phyloP scores from a whole-genome alignment of 2,329 filamentous ascomycete species.

The Ceratocystis albifundus region DNA sequence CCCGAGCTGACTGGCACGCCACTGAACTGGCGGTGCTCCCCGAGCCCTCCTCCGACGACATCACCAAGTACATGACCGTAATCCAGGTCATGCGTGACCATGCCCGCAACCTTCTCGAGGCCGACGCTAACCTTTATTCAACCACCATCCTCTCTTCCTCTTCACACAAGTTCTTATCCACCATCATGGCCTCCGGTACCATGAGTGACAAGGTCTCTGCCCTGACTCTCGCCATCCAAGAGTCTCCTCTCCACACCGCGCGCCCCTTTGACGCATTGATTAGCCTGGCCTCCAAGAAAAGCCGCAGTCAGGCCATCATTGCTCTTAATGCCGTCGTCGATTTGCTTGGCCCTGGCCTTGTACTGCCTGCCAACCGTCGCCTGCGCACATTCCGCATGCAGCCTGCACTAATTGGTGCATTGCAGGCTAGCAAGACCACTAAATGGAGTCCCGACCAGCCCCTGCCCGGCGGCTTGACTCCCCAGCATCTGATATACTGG shows the following conservation, averaged over 20 bases:
- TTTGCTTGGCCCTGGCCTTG: constrained; percentile 75
- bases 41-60: constrained; percentile 36
- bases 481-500: constrained; percentile 74
- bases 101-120: constrained; percentile 61
- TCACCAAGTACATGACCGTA: constrained; percentile 34
- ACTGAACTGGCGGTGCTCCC: constrained; percentile 37
- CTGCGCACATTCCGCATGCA: constrained; percentile 70
- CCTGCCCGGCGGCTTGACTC: constrained; percentile 61
- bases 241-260: constrained; percentile 86
- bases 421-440: constrained; percentile 48
- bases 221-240: constrained; percentile 84
- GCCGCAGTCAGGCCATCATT: constrained; percentile 80
- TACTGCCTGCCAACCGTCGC: constrained; percentile 73
- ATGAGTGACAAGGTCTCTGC: constrained; percentile 95
- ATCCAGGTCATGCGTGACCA: constrained; percentile 51
- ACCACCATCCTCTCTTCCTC: constrained; percentile 67
- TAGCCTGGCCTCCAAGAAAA: constrained; percentile 78
- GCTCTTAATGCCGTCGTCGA: constrained; percentile 91
- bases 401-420: constrained; percentile 57
- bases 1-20: constrained; percentile 47
- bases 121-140: constrained; percentile 65
- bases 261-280: constrained; percentile 81
- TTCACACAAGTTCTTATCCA: constrained; percentile 90
- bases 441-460: constrained; percentile 57
- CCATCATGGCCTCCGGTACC: constrained; percentile 93